Conservation (phyloP, 495 filamentous ascomycete genomes). For the Penicillium robsamsonii region DNA sequence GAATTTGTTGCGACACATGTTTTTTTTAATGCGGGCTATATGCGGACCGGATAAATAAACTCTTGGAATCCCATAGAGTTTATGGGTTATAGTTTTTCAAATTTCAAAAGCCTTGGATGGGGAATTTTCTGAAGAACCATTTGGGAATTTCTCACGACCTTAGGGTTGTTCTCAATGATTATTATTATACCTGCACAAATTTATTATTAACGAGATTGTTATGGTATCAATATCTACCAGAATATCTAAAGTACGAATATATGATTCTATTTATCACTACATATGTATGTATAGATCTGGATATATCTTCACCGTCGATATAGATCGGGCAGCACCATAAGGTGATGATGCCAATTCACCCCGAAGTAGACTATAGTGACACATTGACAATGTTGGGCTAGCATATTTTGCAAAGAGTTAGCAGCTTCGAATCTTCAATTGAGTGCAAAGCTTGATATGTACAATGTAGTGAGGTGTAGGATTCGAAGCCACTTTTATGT, state of each 20-base stretch:
- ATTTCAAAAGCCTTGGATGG: not conserved
- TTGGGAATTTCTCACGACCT: not conserved
- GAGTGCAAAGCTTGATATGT: not conserved
- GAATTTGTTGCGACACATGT: not conserved
- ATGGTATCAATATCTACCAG: not conserved
- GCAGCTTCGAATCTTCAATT: not conserved
- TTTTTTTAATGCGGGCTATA: not conserved
- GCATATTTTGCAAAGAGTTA: not conserved
- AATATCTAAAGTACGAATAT: not conserved
- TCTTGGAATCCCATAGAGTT: not conserved
- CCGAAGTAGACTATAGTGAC: not conserved
- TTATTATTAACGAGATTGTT: not conserved
- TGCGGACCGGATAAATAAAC: not conserved
- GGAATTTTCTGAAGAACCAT: not conserved
- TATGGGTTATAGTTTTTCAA: not conserved
- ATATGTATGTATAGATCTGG: not conserved
- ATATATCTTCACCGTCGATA: not conserved
- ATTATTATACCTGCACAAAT: not conserved
- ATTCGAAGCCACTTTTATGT: too few relatives aligned
- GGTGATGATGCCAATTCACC: not conserved
- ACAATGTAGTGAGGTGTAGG: not conserved
- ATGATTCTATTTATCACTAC: not conserved
- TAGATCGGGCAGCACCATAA: not conserved
- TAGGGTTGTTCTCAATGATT: not conserved
- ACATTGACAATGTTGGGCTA: not conserved